Conservation (phyloP, 129 eudicot genomes). For the Daucus carota region DNA sequence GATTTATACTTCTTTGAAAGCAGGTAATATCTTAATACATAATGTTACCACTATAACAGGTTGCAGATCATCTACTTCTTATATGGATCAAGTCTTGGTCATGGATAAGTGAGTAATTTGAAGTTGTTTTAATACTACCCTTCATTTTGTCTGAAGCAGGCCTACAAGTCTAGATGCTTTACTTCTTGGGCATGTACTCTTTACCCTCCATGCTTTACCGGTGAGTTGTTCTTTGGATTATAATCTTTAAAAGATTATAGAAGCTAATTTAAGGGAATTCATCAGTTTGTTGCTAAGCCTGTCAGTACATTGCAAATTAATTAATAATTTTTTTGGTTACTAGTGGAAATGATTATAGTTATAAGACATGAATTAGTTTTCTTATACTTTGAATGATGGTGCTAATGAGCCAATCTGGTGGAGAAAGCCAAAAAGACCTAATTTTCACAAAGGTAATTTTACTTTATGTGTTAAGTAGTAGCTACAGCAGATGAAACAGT, state of each 20-base stretch:
- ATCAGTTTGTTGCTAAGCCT: not conserved
- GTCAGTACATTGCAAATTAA: not conserved
- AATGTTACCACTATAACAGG: not conserved
- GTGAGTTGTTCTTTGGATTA: conserved; percentile 42
- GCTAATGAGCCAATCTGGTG: not conserved
- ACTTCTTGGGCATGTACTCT: conserved; percentile 79
- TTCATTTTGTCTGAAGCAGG: conserved; percentile 41
- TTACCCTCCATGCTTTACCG: conserved; percentile 79
- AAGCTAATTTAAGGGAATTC: not conserved
- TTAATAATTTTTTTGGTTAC: not conserved
- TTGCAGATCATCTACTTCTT: not conserved
- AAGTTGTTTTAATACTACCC: conserved; percentile 6
- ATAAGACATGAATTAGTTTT: not conserved
- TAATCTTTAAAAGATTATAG: not conserved
- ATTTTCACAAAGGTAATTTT: not conserved
- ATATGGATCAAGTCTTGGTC: conserved; percentile 6
- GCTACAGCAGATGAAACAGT: not conserved
- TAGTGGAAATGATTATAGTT: not conserved
- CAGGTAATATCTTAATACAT: conserved; percentile 37
- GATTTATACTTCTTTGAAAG: conserved; percentile 53
- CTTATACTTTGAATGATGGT: not conserved
- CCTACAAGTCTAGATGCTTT: conserved; percentile 93
- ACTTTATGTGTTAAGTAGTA: not conserved
- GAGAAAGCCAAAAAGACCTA: not conserved
- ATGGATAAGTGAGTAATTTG: conserved; percentile 2